phyloP scores from a whole-genome alignment of 352 stramenopile genomes.

The Halophytophthora polymorphica region DNA sequence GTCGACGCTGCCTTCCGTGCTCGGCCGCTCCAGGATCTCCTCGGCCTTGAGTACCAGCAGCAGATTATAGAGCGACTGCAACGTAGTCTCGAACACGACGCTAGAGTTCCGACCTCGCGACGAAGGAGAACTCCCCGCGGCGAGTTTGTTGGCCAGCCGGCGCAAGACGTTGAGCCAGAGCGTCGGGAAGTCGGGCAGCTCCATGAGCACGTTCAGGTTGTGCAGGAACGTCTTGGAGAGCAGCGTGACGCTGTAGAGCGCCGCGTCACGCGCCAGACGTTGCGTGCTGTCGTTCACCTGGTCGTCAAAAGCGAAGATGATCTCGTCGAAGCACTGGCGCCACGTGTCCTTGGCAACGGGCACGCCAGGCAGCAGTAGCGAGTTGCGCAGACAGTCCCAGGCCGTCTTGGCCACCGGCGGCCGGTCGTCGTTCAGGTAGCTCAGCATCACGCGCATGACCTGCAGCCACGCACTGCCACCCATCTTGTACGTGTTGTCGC shows the following conservation, averaged over 20 bases:
- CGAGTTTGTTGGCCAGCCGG: slow-evolving; percentile 70
- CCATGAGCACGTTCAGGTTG: slow-evolving; percentile 71
- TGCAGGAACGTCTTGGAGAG: slow-evolving; percentile 87
- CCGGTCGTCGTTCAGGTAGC: slow-evolving; percentile 79
- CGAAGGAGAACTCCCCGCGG: slow-evolving; percentile 32
- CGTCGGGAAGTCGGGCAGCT: slow-evolving; percentile 58
- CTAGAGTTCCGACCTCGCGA: slow-evolving; percentile 36
- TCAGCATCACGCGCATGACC: slow-evolving; percentile 85
- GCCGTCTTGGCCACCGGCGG: slow-evolving; percentile 73
- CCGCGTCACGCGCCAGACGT: slow-evolving; percentile 55
- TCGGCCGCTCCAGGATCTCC: slow-evolving; percentile 58
- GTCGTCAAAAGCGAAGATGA: slow-evolving; percentile 87
- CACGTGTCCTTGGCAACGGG: slow-evolving; percentile 71
- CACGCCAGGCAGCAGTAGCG: slow-evolving; percentile 66
- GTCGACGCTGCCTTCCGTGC: slow-evolving; percentile 31
- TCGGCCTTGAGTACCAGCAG: slow-evolving; percentile 81
- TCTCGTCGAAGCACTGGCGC: slow-evolving; percentile 82
- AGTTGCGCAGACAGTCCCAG: slow-evolving; percentile 85
- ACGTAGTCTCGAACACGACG: slow-evolving; percentile 81
- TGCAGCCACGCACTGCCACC: slow-evolving; percentile 73
- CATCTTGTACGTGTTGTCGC: slow-evolving; percentile 72
- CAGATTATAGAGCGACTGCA: slow-evolving; percentile 86
- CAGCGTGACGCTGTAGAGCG: slow-evolving; percentile 79
- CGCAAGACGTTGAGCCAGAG: slow-evolving; percentile 79
- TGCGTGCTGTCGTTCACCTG: slow-evolving; percentile 62